Percentiles rank a stretch among this genome's conserved stretches.
phyloP scores from a whole-genome alignment of 768 basidiomycete genomes.

The Calocybe indica region DNA sequence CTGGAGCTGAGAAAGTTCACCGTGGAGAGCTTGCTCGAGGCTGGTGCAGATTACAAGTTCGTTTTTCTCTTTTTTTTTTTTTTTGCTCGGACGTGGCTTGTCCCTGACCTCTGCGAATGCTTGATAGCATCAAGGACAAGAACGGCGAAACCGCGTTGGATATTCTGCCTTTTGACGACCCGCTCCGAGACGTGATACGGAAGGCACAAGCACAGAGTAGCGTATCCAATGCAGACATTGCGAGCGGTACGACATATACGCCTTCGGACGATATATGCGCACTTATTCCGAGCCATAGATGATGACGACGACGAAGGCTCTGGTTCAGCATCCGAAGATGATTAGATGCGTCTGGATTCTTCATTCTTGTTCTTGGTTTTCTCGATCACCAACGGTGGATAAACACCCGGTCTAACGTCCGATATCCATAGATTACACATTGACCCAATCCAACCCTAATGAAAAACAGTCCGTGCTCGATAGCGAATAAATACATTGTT shows the following conservation, averaged over 20 bases:
- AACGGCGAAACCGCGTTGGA: conserved; percentile 52
- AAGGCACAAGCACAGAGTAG: conserved; percentile 47
- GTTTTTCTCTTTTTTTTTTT: conserved; percentile 12
- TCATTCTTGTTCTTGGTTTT: no score
- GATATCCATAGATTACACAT: no score
- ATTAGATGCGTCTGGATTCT: conserved; percentile 8
- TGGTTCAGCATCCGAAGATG: conserved; percentile 29
- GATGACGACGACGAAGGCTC: conserved; percentile 21
- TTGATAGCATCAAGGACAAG: conserved; percentile 64
- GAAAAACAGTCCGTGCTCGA: no score
- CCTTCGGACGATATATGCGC: neutral
- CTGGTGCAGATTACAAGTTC: conserved; percentile 69
- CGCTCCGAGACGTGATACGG: conserved; percentile 43
- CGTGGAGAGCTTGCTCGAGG: conserved; percentile 65
- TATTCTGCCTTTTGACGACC: conserved; percentile 47
- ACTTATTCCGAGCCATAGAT: conserved; percentile 3
- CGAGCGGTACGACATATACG: conserved; percentile 38
- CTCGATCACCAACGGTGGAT: no score
- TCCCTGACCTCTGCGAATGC: neutral
- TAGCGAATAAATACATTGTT: no score
- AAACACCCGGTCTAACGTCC: no score
- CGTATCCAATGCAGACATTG: conserved; percentile 57
- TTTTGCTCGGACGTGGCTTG: neutral
- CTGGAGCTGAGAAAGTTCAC: conserved; percentile 46
- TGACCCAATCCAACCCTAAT: no score